phyloP scores from a whole-genome alignment of 106 monocot genomes.

The Dioscorea zingiberensis region DNA sequence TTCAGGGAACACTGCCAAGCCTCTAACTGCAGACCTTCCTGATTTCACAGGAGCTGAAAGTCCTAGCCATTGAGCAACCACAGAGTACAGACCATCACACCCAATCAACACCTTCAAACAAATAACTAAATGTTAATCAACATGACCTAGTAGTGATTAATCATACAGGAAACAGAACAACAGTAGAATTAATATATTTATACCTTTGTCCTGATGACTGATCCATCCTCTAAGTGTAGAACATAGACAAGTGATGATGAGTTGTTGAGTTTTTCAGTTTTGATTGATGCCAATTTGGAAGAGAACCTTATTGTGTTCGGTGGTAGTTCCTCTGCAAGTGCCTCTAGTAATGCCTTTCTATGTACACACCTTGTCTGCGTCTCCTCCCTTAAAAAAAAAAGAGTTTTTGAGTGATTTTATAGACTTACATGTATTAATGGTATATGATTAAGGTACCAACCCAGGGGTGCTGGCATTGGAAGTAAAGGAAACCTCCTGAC shows the following conservation, averaged over 20 bases:
- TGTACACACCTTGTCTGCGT: slow-evolving; percentile 22
- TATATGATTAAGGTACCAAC: background rate
- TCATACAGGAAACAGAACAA: too few relatives aligned
- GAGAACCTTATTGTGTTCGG: slow-evolving; percentile 40
- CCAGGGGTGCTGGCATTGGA: background rate
- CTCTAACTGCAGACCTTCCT: slow-evolving; percentile 17
- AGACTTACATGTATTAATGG: background rate
- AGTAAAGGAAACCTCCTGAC: background rate
- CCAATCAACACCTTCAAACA: slow-evolving; percentile 26
- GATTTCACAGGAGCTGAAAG: slow-evolving; percentile 14
- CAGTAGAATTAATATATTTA: too few relatives aligned
- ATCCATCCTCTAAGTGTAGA: slow-evolving; percentile 43
- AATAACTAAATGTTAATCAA: too few relatives aligned
- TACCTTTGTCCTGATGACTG: slow-evolving; percentile 46
- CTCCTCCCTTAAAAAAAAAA: too few relatives aligned
- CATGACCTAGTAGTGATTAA: too few relatives aligned
- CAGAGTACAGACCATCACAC: slow-evolving; percentile 37
- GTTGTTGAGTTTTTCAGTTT: slow-evolving; percentile 4
- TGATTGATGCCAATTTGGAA: slow-evolving; percentile 41
- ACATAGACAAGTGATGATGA: slow-evolving; percentile 6
- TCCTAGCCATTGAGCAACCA: slow-evolving; percentile 34
- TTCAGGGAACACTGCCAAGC: slow-evolving; percentile 4
- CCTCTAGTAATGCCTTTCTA: slow-evolving; percentile 38
- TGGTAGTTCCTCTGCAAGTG: slow-evolving; percentile 39
- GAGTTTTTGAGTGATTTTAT: background rate